Evolutionary conservation across 352 stramenopile species (phyloP).

Genomic region (Globisporangium nodosum): DNA sequence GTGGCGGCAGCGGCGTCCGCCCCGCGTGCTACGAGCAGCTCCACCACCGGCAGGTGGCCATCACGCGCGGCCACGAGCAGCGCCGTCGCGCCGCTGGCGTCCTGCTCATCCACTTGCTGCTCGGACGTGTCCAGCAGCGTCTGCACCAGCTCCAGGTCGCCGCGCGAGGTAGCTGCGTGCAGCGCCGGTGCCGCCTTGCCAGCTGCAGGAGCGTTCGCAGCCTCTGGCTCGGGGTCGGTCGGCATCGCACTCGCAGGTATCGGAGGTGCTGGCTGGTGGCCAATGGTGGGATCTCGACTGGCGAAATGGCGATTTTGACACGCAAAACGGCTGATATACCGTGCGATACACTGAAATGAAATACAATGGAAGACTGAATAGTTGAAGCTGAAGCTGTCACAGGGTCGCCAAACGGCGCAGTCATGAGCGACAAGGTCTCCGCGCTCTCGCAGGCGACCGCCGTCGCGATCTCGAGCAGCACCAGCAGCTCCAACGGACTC

Average conservation of each 20-base stretch:
- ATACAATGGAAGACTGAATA: neutral
- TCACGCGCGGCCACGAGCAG: constrained; percentile 10
- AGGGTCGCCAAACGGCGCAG: neutral
- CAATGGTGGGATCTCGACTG: neutral
- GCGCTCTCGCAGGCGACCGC: neutral
- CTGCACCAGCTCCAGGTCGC: constrained; percentile 1
- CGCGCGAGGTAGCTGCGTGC: neutral
- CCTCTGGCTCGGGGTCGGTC: neutral
- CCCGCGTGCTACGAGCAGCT: constrained; percentile 1
- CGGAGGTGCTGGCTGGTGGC: neutral
- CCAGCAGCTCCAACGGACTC: neutral
- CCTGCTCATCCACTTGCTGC: constrained; percentile 4
- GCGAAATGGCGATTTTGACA: too few species aligned
- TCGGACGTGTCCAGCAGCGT: neutral
- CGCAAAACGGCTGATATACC: neutral
- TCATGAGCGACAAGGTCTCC: neutral
- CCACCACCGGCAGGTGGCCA: constrained; percentile 5
- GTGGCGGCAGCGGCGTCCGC: neutral
- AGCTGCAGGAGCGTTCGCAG: too few species aligned
- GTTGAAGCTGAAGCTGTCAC: neutral
- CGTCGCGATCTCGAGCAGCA: neutral
- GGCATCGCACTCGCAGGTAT: neutral
- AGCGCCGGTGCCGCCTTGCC: neutral
- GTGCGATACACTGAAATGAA: neutral
- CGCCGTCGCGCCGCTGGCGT: constrained; percentile 5